phyloP scores from a whole-genome alignment of 441 rosid species.

The Adansonia grandidieri region DNA sequence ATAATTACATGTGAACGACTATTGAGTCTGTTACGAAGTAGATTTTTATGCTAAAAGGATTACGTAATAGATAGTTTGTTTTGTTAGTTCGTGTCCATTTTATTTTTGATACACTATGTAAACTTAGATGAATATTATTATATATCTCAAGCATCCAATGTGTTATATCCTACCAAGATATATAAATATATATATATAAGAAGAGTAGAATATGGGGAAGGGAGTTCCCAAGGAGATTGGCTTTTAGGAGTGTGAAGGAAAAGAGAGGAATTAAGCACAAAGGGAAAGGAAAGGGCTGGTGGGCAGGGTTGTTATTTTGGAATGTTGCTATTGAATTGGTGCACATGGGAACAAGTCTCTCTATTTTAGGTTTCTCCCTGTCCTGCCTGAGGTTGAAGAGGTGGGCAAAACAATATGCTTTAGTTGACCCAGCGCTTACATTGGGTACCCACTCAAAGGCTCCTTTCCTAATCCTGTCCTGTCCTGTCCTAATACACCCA shows the following conservation, averaged over 20 bases:
- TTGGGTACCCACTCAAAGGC: constrained; percentile 43
- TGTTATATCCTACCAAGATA: not conserved
- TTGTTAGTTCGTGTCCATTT: too few species aligned
- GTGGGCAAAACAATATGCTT: constrained; percentile 63
- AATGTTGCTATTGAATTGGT: constrained; percentile 65
- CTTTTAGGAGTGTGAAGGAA: constrained; percentile 18
- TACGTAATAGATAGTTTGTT: not conserved
- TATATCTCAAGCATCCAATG: not conserved
- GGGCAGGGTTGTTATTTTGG: constrained; percentile 45
- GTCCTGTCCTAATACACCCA: constrained; percentile 72
- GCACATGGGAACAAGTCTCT: constrained; percentile 95
- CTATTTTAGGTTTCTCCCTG: constrained; percentile 55
- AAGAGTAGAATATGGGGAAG: not conserved
- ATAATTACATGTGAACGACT: too few species aligned
- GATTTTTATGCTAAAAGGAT: not conserved
- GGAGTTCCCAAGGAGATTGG: constrained; percentile 48
- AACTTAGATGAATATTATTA: not conserved
- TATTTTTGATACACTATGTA: too few species aligned
- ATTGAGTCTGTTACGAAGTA: too few species aligned
- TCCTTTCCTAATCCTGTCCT: constrained; percentile 39
- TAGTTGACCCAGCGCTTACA: constrained; percentile 53
- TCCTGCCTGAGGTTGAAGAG: constrained; percentile 30
- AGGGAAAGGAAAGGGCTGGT: not conserved
- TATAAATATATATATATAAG: not conserved
- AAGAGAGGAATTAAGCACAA: constrained; percentile 3